These are phyloP conservation scores for Pisolithus tinctorius DNA, from an alignment of 768 basidiomycete species.

Conservation along the genomic window DNA sequence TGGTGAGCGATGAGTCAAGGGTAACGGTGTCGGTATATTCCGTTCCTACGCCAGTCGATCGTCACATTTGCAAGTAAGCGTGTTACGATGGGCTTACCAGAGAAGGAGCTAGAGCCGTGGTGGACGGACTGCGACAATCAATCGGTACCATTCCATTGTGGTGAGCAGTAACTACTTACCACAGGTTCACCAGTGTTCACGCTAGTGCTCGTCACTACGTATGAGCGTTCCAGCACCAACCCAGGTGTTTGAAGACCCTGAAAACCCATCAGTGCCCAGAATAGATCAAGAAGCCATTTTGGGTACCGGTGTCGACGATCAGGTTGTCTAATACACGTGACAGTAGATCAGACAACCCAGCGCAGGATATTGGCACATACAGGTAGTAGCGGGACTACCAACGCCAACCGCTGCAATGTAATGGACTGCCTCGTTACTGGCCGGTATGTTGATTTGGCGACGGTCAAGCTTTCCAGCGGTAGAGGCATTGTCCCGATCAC, in stretches of 20 bases:
- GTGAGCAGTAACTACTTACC: slow-evolving; percentile 26
- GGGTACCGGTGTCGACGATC: slow-evolving; percentile 50
- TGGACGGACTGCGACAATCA: slow-evolving; percentile 34
- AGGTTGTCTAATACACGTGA: slow-evolving; percentile 36
- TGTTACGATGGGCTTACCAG: slow-evolving; percentile 28
- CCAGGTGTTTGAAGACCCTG: slow-evolving; percentile 64
- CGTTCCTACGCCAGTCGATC: slow-evolving; percentile 20
- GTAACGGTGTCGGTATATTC: slow-evolving; percentile 14
- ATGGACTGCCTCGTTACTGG: slow-evolving; percentile 36
- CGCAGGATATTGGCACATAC: slow-evolving; percentile 24
- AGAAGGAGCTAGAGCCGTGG: slow-evolving; percentile 61
- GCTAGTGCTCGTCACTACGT: slow-evolving; percentile 45
- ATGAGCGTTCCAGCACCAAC: slow-evolving; percentile 46
- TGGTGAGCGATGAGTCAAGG: slow-evolving; percentile 7
- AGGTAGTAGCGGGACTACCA: slow-evolving; percentile 48
- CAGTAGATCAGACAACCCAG: not conserved
- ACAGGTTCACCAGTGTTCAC: slow-evolving; percentile 38
- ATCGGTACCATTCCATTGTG: not conserved
- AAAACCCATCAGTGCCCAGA: not conserved
- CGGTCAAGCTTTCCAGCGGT: slow-evolving; percentile 11
- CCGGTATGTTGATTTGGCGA: slow-evolving; percentile 25
- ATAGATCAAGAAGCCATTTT: not conserved
- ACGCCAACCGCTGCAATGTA: slow-evolving; percentile 38
- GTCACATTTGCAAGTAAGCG: not conserved
- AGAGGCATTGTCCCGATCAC: slow-evolving; percentile 32